A percentile compares a stretch with the other conserved stretches of the same genome.
phyloP scores from a whole-genome alignment of 2,329 filamentous ascomycete genomes.

The Penicillium corylophilum region DNA sequence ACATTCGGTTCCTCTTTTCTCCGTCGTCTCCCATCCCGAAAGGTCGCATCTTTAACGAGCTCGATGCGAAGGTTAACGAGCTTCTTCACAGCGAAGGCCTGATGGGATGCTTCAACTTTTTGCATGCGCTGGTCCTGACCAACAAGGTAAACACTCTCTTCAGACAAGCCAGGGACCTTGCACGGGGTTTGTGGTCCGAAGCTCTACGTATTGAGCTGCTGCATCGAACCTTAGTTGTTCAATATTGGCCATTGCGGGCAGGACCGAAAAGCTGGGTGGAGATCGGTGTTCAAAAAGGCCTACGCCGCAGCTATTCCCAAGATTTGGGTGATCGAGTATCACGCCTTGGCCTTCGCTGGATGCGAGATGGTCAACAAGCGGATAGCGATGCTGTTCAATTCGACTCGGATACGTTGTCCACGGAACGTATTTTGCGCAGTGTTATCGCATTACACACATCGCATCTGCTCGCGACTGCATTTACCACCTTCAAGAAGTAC shows the following conservation, averaged over 20 bases:
- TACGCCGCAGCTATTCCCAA: constrained; percentile 7
- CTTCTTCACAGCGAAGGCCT: constrained; percentile 70
- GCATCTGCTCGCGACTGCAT: constrained; percentile 67
- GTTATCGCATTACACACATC: constrained; percentile 74
- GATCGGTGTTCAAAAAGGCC: constrained; percentile 62
- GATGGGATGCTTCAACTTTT: constrained; percentile 75
- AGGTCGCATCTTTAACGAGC: constrained; percentile 60
- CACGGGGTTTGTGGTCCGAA: constrained; percentile 71
- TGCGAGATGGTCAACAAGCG: constrained; percentile 75
- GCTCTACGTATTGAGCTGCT: constrained; percentile 74
- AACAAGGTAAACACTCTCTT: constrained; percentile 84
- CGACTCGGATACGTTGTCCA: constrained; percentile 66
- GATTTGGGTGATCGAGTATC: constrained; percentile 24
- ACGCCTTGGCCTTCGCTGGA: constrained; percentile 65
- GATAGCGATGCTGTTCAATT: constrained; percentile 66
- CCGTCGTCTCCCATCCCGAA: constrained; percentile 66
- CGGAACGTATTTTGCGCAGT: constrained; percentile 70
- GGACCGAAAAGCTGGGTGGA: constrained; percentile 87
- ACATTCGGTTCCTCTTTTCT: constrained; percentile 79
- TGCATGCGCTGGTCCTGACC: constrained; percentile 85
- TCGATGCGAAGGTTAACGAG: constrained; percentile 73
- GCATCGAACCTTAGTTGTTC: constrained; percentile 77
- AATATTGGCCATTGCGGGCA: constrained; percentile 79
- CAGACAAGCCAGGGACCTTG: constrained; percentile 71
- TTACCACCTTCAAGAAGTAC: constrained; percentile 58